phyloP scores from a whole-genome alignment of 106 monocot species.

The Dioscorea zingiberensis region DNA sequence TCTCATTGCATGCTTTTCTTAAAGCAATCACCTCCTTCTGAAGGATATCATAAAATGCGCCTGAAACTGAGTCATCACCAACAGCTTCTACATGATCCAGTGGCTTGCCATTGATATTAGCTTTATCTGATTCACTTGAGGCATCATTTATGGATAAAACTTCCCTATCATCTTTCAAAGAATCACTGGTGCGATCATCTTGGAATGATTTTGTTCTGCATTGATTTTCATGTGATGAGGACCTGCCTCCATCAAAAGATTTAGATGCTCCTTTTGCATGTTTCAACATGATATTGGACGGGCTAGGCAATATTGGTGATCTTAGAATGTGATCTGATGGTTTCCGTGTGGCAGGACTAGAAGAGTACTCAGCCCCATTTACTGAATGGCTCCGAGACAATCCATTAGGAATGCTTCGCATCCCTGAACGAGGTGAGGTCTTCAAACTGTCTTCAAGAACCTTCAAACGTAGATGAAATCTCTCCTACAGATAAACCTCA shows the following conservation, averaged over 20 bases:
- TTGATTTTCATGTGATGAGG: slow-evolving; percentile 20
- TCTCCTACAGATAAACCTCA: slow-evolving; percentile 39
- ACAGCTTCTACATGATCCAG: slow-evolving; percentile 12
- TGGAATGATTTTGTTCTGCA: slow-evolving; percentile 30
- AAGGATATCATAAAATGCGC: slow-evolving; percentile 59
- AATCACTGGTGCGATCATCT: slow-evolving; percentile 18
- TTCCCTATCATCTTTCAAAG: slow-evolving; percentile 24
- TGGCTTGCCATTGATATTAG: slow-evolving; percentile 1
- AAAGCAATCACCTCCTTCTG: slow-evolving; percentile 76
- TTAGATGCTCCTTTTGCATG: slow-evolving; percentile 52
- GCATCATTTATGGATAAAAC: slow-evolving; percentile 9
- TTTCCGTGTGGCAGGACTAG: slow-evolving; percentile 23
- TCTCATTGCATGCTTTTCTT: slow-evolving; percentile 67
- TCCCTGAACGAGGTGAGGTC: slow-evolving; percentile 31
- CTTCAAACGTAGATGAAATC: slow-evolving; percentile 54
- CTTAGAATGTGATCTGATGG: slow-evolving; percentile 24
- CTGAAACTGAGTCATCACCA: slow-evolving; percentile 62
- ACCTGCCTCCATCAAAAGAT: slow-evolving; percentile 67
- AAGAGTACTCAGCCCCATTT: slow-evolving; percentile 41
- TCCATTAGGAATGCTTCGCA: slow-evolving; percentile 13
- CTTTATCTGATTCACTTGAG: slow-evolving; percentile 15
- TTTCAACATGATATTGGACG: slow-evolving; percentile 33
- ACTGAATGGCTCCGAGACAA: slow-evolving; percentile 38
- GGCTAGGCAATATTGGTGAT: slow-evolving; percentile 29
- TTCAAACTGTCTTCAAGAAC: slow-evolving; percentile 68